phyloP scores from a whole-genome alignment of 768 basidiomycete genomes.

The Chlorophyllum brunneum region DNA sequence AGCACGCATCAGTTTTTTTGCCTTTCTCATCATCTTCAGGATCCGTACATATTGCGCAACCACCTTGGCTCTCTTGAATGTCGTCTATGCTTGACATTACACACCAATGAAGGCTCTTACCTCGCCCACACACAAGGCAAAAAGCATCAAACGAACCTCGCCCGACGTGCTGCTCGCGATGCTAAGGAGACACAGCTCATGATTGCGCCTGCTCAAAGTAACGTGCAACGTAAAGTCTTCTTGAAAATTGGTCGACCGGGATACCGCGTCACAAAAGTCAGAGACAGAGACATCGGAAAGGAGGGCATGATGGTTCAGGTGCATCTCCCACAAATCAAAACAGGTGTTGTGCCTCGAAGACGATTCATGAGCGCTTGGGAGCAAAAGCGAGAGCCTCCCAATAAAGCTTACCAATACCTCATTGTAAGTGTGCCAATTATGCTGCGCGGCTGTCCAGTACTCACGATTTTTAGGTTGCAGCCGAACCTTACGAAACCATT shows the following conservation, averaged over 20 bases:
- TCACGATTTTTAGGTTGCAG: constrained; percentile 71
- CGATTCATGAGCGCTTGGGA: constrained; percentile 99
- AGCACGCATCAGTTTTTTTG: neutral
- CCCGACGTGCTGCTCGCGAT: constrained; percentile 94
- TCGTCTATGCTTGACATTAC: constrained; percentile 93
- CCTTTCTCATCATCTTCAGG: constrained; percentile 35
- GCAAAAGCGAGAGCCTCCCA: constrained; percentile 91
- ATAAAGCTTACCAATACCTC: constrained; percentile 95
- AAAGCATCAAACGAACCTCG: constrained; percentile 98
- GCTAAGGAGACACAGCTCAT: constrained; percentile 91
- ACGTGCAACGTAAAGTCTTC: constrained; percentile 88
- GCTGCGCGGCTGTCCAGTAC: constrained; percentile 16
- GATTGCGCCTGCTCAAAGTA: constrained; percentile 78
- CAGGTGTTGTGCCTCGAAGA: constrained; percentile 76
- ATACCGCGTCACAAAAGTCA: constrained; percentile 94
- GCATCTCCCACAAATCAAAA: constrained; percentile 91
- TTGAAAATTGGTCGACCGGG: constrained; percentile 96
- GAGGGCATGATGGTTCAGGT: constrained; percentile 98
- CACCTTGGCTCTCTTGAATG: constrained; percentile 98
- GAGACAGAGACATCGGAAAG: constrained; percentile 85
- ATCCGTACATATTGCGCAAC: constrained; percentile 98
- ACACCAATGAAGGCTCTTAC: constrained; percentile 99
- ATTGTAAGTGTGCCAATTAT: constrained; percentile 58
- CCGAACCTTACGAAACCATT: constrained; percentile 99
- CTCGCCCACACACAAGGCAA: constrained; percentile 99